Percentiles rank a stretch among this genome's conserved stretches.
phyloP scores from a whole-genome alignment of 2,329 filamentous ascomycete genomes.

The Aureobasidium subglaciale region DNA sequence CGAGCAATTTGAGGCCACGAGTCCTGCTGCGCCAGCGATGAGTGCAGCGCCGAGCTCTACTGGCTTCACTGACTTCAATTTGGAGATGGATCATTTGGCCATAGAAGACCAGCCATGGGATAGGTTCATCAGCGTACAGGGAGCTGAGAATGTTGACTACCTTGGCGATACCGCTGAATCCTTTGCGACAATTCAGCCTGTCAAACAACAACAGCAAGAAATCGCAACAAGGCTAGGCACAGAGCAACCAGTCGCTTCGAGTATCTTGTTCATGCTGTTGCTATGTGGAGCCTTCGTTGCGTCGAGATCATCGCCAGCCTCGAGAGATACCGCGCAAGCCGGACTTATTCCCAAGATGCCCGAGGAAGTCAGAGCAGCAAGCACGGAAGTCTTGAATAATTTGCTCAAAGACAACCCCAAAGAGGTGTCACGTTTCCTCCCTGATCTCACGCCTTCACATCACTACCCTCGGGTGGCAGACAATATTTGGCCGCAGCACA shows the following conservation, averaged over 20 bases:
- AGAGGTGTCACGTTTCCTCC: neutral
- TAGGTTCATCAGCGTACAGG: constrained; percentile 68
- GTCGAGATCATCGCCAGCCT: constrained; percentile 59
- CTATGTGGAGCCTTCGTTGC: constrained; percentile 94
- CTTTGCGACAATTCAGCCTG: constrained; percentile 23
- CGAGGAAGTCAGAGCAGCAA: constrained; percentile 72
- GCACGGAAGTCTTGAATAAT: constrained; percentile 68
- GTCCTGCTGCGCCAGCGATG: constrained; percentile 36
- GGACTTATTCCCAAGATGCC: constrained; percentile 70
- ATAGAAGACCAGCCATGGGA: constrained; percentile 76
- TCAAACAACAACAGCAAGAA: neutral
- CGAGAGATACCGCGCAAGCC: constrained; percentile 46
- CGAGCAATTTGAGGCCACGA: constrained; percentile 56
- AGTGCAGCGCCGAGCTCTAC: constrained; percentile 50
- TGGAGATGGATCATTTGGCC: constrained; percentile 74
- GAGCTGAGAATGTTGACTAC: constrained; percentile 17
- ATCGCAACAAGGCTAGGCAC: constrained; percentile 3
- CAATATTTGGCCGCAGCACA: constrained; percentile 2
- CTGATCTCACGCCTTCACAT: neutral
- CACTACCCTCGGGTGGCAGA: neutral
- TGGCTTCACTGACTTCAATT: constrained; percentile 63
- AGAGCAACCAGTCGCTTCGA: constrained; percentile 63
- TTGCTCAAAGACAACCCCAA: constrained; percentile 60
- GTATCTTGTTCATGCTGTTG: constrained; percentile 88
- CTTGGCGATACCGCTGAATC: constrained; percentile 21